Base-by-base conservation (phyloP, 2,329 filamentous ascomycete species). In the Pseudogymnoascus sp. region DNA sequence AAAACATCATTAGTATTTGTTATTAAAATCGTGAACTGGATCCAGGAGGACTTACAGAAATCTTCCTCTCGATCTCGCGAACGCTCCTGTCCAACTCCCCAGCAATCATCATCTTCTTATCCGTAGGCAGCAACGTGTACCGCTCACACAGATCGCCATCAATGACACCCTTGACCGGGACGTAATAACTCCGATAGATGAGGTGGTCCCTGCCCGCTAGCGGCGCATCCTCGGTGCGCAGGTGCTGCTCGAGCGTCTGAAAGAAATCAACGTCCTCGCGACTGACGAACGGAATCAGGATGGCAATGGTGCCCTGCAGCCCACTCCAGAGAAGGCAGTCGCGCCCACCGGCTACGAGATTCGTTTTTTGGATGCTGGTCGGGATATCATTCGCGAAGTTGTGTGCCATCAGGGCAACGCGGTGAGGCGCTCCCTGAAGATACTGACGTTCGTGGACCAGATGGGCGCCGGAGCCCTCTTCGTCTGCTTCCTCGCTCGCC, bases 261-360 rank as follows among this genome's bases (percentile, higher is more conserved):
- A 99, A 99, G 77, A 99, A 97, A 74, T 97, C 94, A 59, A 95
- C 90, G 70, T 97, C 93, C 72, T 97, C 92, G 38, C 95, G 89
- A 66, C 87, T 89, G 55, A 92, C 80, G 72, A 99, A 97, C 0
- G 95, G 94, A 55, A 99, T 89, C 58, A 99, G 82, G 61, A 96
- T 91, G 59, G 93, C 94, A 39, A 99, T 85, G 0, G 94, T 97
- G 59, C 94, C 95, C 76, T 97, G 93, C 16, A 99, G 80, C 19
- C 95, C 95, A 67, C 89, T 90, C 94, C 94, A 99, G 61, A 99
- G 81, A 1, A 99, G 78, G 41, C 97, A 85, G 66, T 97, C 92
- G 67, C 93, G 89, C 3, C 94, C 94, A 69, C 94, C 94, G 19
- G 94, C 90, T 3, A 97, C 90, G 7, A 99, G 81, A 65, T 89